These are phyloP conservation scores for Pseudogymnoascus sp. DNA, from an alignment of 2,329 filamentous ascomycete species.

Conservation along the genomic window DNA sequence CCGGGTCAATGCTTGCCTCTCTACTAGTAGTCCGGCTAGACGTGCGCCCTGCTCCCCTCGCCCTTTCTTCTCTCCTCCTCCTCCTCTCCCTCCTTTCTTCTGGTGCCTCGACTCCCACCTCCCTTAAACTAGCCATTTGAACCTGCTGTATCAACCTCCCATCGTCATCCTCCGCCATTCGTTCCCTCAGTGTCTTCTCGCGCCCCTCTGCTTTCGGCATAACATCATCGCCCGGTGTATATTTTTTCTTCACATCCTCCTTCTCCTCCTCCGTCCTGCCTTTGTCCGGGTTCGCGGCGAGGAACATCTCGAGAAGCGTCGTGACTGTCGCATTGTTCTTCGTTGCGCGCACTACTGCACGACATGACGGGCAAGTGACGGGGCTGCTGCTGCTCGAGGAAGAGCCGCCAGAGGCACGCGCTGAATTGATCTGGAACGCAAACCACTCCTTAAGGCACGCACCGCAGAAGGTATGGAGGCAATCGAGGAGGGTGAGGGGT, in stretches of 20 bases:
- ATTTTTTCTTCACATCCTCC: constrained; percentile 65
- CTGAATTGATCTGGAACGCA: constrained; percentile 51
- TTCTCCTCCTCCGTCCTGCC: constrained; percentile 65
- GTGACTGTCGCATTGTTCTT: constrained; percentile 85
- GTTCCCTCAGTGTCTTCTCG: constrained; percentile 46
- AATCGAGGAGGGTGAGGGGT: constrained; percentile 84
- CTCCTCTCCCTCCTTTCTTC: constrained; percentile 25
- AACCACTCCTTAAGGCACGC: constrained; percentile 97
- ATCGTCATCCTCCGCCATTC: constrained; percentile 57
- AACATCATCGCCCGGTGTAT: constrained; percentile 75
- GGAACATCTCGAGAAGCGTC: constrained; percentile 81
- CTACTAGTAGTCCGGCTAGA: constrained; percentile 31
- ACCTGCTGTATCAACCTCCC: constrained; percentile 63
- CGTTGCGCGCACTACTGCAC: constrained; percentile 77
- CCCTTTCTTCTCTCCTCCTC: constrained; percentile 25
- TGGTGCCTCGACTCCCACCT: constrained; percentile 45
- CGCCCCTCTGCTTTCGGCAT: constrained; percentile 53
- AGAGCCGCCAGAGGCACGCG: constrained; percentile 22
- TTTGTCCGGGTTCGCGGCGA: constrained; percentile 71
- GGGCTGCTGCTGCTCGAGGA: constrained; percentile 28
- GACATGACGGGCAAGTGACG: constrained; percentile 91
- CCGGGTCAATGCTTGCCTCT: constrained; percentile 21
- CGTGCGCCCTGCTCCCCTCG: constrained; percentile 19
- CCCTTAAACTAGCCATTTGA: constrained; percentile 64
- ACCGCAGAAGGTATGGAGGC: constrained; percentile 92